A percentile compares a stretch with the other conserved stretches of the same genome.
These are phyloP conservation scores for Syzygium aqueum DNA, from an alignment of 345 rosid species.

Conservation along the genomic window DNA sequence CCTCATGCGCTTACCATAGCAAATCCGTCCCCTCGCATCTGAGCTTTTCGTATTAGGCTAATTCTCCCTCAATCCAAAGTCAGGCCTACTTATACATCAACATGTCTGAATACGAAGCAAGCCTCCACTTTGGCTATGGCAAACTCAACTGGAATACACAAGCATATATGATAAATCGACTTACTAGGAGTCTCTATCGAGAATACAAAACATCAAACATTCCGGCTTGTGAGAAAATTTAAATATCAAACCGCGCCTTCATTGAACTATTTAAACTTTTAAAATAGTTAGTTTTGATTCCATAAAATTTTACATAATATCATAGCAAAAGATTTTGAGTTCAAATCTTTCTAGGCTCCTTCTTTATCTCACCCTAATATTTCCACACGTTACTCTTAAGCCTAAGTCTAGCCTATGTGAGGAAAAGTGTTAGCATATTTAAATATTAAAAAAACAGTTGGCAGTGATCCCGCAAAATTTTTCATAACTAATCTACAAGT, in stretches of 20 bases:
- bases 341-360: not conserved
- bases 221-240: not conserved
- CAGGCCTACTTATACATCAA: not conserved
- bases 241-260: not conserved
- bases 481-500: not conserved
- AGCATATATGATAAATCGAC: not conserved
- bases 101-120: not conserved
- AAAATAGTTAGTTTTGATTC: not conserved
- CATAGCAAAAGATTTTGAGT: not conserved
- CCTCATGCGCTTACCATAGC: not conserved
- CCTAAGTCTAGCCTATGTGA: not conserved
- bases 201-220: not conserved
- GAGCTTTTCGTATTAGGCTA: not conserved
- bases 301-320: not conserved
- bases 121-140: not conserved
- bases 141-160: not conserved
- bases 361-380: not conserved
- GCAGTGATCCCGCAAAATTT: not conserved
- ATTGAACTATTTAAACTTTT: not conserved
- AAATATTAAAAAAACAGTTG: not conserved
- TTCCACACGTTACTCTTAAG: not conserved
- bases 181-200: not conserved
- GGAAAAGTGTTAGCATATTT: not conserved
- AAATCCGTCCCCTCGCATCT: not conserved
- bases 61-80: not conserved